Evolutionary conservation across 495 filamentous ascomycete genomes (phyloP).

Genomic region (Pyrenula aspistea): DNA sequence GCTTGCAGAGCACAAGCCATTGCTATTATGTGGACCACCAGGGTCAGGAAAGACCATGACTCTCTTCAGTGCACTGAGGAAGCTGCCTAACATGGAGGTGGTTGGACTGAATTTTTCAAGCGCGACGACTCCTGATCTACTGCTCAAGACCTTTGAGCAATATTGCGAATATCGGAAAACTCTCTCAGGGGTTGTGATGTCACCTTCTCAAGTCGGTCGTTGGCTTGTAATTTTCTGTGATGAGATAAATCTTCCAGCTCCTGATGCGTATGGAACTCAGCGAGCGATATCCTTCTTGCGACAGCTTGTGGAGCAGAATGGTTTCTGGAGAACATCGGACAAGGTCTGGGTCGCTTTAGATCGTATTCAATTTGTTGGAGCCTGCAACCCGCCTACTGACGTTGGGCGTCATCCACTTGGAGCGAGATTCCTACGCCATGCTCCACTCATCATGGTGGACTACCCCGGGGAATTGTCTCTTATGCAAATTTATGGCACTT

Average conservation of each 20-base stretch:
- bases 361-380: slow-evolving; percentile 96
- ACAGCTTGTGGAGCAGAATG: slow-evolving; percentile 95
- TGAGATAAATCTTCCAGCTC: slow-evolving; percentile 97
- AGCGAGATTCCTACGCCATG: slow-evolving; percentile 83
- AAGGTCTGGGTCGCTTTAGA: slow-evolving; percentile 97
- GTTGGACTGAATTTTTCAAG: slow-evolving; percentile 99
- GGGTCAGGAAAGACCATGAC: slow-evolving; percentile 99
- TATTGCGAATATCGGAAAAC: slow-evolving; percentile 99
- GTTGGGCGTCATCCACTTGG: slow-evolving; percentile 92
- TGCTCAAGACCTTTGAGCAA: slow-evolving; percentile 98
- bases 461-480: slow-evolving; percentile 94
- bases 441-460: slow-evolving; percentile 96
- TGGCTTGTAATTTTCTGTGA: slow-evolving; percentile 99
- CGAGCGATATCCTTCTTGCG: slow-evolving; percentile 92
- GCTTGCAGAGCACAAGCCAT: slow-evolving; percentile 95
- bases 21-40: slow-evolving; percentile 91
- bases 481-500: slow-evolving; percentile 94
- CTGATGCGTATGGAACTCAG: slow-evolving; percentile 95
- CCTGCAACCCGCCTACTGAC: slow-evolving; percentile 98
- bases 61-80: slow-evolving; percentile 88
- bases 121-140: slow-evolving; percentile 89
- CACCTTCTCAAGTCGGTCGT: slow-evolving; percentile 88
- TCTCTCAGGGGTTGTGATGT: slow-evolving; percentile 87
- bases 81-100: slow-evolving; percentile 95
- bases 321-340: slow-evolving; percentile 95